These are phyloP conservation scores for Corynespora cassiicola DNA, from an alignment of 2,329 filamentous ascomycete species.

Conservation along the genomic window DNA sequence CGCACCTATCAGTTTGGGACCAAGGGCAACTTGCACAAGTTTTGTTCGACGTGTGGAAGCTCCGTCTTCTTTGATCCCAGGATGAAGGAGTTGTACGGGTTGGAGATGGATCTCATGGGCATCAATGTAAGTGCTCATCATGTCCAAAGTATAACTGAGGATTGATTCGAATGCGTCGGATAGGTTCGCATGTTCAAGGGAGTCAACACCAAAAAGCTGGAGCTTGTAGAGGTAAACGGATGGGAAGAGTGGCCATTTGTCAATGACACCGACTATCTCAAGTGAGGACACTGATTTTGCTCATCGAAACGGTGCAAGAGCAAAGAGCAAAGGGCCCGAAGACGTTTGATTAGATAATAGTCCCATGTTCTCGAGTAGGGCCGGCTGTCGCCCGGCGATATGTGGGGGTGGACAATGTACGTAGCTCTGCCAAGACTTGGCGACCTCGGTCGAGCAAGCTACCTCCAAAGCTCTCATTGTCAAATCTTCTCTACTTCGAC, in stretches of 20 bases:
- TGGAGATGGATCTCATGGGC: constrained; percentile 27
- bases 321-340: no score
- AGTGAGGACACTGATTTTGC: no score
- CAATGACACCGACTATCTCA: constrained; percentile 13
- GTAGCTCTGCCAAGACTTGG: no score
- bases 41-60: constrained; percentile 35
- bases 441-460: no score
- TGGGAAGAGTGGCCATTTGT: constrained; percentile 15
- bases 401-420: no score
- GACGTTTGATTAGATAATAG: no score
- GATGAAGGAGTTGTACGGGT: constrained; percentile 27
- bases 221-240: constrained; percentile 29
- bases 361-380: no score
- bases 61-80: constrained; percentile 35
- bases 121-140: constrained; percentile 31
- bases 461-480: no score
- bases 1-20: constrained; percentile 31
- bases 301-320: no score
- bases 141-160: background rate
- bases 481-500: no score
- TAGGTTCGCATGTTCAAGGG: constrained; percentile 36
- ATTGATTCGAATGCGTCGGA: constrained; percentile 4
- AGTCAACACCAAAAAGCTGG: constrained; percentile 29
- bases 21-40: constrained; percentile 32
- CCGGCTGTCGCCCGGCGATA: no score